Conservation (phyloP, 2,329 filamentous ascomycete genomes). For the Fusarium citri region DNA sequence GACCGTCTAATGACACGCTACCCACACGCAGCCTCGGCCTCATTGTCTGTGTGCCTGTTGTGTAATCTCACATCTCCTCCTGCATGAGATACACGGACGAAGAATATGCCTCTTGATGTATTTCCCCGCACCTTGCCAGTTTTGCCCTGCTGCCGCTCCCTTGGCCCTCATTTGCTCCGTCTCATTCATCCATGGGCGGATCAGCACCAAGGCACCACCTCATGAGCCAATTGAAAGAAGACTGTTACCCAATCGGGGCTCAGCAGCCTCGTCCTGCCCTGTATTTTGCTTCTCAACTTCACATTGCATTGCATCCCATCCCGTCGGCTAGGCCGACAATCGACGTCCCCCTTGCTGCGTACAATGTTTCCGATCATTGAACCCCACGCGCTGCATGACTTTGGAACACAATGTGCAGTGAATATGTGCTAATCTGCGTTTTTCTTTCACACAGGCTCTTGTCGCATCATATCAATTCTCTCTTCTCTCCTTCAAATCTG, state of each 20-base stretch:
- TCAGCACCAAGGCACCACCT: conserved; percentile 36
- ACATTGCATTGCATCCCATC: conserved; percentile 26
- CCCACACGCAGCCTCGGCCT: conserved; percentile 37
- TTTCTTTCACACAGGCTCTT: conserved; percentile 61
- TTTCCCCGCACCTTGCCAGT: conserved; percentile 43
- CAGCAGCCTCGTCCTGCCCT: conserved; percentile 32
- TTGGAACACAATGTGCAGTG: conserved; percentile 29
- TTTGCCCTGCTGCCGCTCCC: conserved; percentile 21
- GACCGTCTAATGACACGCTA: conserved; percentile 27
- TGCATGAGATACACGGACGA: conserved; percentile 29
- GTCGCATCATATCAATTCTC: conserved; percentile 66
- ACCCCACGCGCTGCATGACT: conserved; percentile 31
- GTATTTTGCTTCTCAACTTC: conserved; percentile 29
- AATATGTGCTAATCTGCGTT: conserved; percentile 41
- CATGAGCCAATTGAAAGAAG: conserved; percentile 16
- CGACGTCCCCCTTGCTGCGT: conserved; percentile 30
- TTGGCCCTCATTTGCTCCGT: conserved; percentile 24
- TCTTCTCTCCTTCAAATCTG: conserved; percentile 73
- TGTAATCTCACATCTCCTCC: conserved; percentile 41
- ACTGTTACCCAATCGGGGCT: conserved; percentile 36
- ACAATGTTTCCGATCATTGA: conserved; percentile 32
- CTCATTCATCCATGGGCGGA: conserved; percentile 27
- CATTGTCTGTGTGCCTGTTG: conserved; percentile 31
- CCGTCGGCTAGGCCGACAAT: conserved; percentile 25
- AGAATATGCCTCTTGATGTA: conserved; percentile 19